Percentiles rank a stretch among this genome's conserved stretches.
Conservation (phyloP, 192 early-diverging fungal genomes). For the Fimicolochytrium jonesii region DNA sequence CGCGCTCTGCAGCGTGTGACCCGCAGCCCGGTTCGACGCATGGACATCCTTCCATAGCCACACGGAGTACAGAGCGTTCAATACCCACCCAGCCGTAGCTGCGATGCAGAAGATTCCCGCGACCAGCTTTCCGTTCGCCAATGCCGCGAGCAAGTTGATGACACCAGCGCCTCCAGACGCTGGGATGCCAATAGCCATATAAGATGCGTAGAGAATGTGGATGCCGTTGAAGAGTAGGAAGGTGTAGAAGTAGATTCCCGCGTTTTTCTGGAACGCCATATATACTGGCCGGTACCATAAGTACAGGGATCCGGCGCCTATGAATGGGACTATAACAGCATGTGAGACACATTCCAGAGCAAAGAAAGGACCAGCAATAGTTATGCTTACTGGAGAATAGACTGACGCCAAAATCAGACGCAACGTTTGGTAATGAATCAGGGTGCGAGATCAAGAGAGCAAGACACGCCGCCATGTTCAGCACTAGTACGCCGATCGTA, state of each 20-base stretch:
- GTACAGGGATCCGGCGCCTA: slow-evolving; percentile 71
- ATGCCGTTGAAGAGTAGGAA: slow-evolving; percentile 85
- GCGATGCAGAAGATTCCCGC: slow-evolving; percentile 25
- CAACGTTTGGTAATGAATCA: slow-evolving; percentile 57
- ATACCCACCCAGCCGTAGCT: slow-evolving; percentile 61
- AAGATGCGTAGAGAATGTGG: slow-evolving; percentile 69
- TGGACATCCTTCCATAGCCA: slow-evolving; percentile 42
- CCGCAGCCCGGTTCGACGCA: slow-evolving; percentile 25
- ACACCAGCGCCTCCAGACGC: slow-evolving; percentile 76
- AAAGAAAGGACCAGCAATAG: not conserved
- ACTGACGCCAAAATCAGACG: slow-evolving; percentile 75
- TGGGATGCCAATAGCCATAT: slow-evolving; percentile 85
- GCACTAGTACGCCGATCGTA: slow-evolving; percentile 54
- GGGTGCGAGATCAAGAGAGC: slow-evolving; percentile 66
- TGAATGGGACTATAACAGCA: slow-evolving; percentile 39
- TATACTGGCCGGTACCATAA: slow-evolving; percentile 87
- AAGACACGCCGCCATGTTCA: slow-evolving; percentile 79
- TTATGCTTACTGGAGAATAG: slow-evolving; percentile 5
- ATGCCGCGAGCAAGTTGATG: slow-evolving; percentile 69
- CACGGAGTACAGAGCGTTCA: slow-evolving; percentile 47
- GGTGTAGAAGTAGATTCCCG: slow-evolving; percentile 77
- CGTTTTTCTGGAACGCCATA: slow-evolving; percentile 82
- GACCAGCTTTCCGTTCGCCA: slow-evolving; percentile 38
- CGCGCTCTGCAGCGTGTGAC: slow-evolving; percentile 38
- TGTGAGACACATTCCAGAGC: not conserved